Conservation (phyloP, 148 eudicot genomes). For the Rhododendron ovatum region DNA sequence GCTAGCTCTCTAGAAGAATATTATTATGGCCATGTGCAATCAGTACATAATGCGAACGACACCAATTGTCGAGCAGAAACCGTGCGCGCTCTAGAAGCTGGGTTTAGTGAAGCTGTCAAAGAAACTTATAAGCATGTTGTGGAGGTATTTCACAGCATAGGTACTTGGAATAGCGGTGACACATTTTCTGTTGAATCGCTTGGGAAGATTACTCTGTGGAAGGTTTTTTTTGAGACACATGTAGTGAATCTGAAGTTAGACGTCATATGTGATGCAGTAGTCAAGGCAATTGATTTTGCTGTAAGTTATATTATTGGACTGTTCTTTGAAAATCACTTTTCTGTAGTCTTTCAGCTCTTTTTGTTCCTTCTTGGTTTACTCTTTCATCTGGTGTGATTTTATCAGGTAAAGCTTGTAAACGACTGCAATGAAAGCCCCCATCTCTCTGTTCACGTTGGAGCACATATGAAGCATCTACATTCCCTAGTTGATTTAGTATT, state of each 20-base stretch:
- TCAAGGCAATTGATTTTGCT: constrained; percentile 35
- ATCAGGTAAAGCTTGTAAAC: constrained; percentile 57
- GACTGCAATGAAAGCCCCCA: constrained; percentile 10
- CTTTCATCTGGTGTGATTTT: constrained; percentile 12
- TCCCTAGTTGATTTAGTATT: constrained; percentile 42
- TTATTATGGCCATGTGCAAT: constrained; percentile 22
- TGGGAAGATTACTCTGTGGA: constrained; percentile 57
- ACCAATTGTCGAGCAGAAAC: constrained; percentile 8
- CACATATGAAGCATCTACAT: constrained; percentile 41
- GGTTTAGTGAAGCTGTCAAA: constrained; percentile 35
- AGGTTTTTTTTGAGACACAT: constrained; percentile 45
- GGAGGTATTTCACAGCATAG: constrained; percentile 35
- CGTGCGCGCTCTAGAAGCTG: constrained; percentile 24
- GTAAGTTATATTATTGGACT: constrained; percentile 41
- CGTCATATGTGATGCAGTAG: constrained; percentile 40
- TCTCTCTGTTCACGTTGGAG: constrained; percentile 24
- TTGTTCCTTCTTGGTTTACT: background rate
- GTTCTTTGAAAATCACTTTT: background rate
- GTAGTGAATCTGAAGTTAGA: constrained; percentile 51
- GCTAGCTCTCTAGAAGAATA: constrained; percentile 37
- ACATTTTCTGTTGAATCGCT: constrained; percentile 27
- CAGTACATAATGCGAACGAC: constrained; percentile 9
- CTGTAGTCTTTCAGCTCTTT: background rate
- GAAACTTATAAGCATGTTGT: constrained; percentile 29
- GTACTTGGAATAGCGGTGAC: constrained; percentile 27